Conservation (phyloP, 2,329 filamentous ascomycete genomes). For the Trichoderma citrinoviride region DNA sequence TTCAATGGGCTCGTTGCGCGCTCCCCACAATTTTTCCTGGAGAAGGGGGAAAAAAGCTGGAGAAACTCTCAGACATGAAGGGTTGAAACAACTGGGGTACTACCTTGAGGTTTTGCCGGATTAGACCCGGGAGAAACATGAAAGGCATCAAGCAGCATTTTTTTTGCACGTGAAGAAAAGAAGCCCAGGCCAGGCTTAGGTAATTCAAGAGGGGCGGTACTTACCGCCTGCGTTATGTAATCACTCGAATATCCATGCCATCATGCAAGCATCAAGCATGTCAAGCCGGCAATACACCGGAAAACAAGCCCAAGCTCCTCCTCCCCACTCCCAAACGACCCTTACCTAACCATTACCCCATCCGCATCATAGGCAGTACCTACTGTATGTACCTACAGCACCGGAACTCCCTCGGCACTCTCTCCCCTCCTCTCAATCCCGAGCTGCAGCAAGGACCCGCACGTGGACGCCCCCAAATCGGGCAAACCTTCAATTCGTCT, state of each 20-base stretch:
- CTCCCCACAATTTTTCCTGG: background rate
- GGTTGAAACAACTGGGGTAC: background rate
- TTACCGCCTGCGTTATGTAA: too few relatives aligned
- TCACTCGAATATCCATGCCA: too few relatives aligned
- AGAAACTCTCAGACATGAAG: background rate
- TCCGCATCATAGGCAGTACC: too few relatives aligned
- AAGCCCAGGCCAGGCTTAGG: background rate
- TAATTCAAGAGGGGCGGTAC: background rate
- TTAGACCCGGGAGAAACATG: background rate
- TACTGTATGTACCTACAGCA: too few relatives aligned
- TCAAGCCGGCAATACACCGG: too few relatives aligned
- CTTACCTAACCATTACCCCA: too few relatives aligned
- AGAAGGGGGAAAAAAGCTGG: background rate
- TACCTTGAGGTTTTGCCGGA: conserved; percentile 1
- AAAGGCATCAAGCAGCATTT: too few relatives aligned
- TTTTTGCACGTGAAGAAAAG: background rate
- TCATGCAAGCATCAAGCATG: too few relatives aligned
- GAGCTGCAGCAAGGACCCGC: conserved; percentile 5
- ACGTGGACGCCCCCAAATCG: background rate
- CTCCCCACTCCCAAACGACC: background rate
- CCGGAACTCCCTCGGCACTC: background rate
- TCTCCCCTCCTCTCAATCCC: background rate
- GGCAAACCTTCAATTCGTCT: background rate
- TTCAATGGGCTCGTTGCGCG: too few relatives aligned
- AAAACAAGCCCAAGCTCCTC: background rate